phyloP scores from a whole-genome alignment of 192 early-diverging fungal species.

The Mortierella antarctica region DNA sequence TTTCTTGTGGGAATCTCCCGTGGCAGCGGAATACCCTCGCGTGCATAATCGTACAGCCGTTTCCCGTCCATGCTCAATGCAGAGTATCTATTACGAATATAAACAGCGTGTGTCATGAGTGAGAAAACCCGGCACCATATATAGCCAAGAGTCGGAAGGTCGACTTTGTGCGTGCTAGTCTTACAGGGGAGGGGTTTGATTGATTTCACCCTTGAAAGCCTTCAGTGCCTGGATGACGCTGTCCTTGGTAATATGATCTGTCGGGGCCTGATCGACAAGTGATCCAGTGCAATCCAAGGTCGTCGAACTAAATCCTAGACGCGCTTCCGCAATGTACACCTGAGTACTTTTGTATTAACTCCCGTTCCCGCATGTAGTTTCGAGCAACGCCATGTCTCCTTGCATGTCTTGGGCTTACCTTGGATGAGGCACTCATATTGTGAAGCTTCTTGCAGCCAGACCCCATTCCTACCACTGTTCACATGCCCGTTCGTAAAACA shows the following conservation, averaged over 20 bases:
- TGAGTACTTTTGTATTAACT: not conserved
- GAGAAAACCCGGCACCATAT: not conserved
- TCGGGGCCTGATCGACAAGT: conserved; percentile 45
- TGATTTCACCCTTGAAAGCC: conserved; percentile 67
- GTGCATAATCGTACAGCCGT: conserved; percentile 78
- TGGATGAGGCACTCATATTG: conserved; percentile 32
- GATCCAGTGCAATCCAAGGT: conserved; percentile 52
- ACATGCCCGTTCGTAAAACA: not conserved
- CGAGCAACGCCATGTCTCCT: not conserved
- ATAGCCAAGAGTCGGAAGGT: not conserved
- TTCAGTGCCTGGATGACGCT: conserved; percentile 52
- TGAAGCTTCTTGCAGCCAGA: conserved; percentile 36
- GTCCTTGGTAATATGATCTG: conserved; percentile 55
- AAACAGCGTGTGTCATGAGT: not conserved
- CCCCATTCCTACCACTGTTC: conserved; percentile 42
- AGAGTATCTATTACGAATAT: conserved; percentile 62
- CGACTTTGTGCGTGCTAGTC: not conserved
- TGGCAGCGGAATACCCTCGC: conserved; percentile 59
- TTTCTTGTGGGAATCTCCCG: conserved; percentile 51
- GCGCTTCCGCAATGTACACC: conserved; percentile 43
- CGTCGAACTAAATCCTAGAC: conserved; percentile 32
- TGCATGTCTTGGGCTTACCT: conserved; percentile 16
- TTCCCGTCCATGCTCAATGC: conserved; percentile 76
- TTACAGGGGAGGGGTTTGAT: conserved; percentile 75
- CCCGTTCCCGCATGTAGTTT: no score